Evolutionary conservation across 441 rosid species (phyloP).

Genomic region (Jatropha multifida): DNA sequence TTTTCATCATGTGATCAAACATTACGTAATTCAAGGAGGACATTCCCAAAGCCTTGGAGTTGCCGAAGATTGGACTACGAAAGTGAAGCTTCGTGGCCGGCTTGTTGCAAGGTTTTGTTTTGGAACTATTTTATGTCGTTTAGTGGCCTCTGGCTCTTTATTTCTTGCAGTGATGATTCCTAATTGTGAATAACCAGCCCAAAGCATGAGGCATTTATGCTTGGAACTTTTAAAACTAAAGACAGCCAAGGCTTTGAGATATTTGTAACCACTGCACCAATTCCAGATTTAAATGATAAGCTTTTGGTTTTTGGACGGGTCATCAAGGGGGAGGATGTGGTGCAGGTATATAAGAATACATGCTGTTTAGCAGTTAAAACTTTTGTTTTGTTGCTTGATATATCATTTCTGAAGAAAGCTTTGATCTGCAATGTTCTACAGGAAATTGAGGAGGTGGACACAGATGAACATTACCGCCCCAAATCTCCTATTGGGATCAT

Average conservation of each 20-base stretch:
- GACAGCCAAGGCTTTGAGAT: constrained; percentile 64
- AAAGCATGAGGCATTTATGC: constrained; percentile 85
- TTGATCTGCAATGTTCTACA: constrained; percentile 23
- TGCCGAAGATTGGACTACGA: constrained; percentile 75
- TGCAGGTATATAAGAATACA: constrained; percentile 54
- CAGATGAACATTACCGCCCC: constrained; percentile 76
- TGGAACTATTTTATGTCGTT: constrained; percentile 7
- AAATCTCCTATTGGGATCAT: constrained; percentile 59
- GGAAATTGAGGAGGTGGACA: constrained; percentile 96
- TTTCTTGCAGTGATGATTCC: constrained; percentile 3
- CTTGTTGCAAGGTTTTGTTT: constrained; percentile 55
- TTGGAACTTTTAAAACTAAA: constrained; percentile 70
- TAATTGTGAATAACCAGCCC: constrained; percentile 43
- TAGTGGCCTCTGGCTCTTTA: background rate
- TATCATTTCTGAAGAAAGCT: background rate
- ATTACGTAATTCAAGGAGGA: constrained; percentile 86
- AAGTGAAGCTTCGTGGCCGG: constrained; percentile 62
- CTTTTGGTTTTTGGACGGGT: constrained; percentile 77
- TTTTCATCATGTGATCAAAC: constrained; percentile 74
- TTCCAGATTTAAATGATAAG: constrained; percentile 74
- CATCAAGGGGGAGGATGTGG: constrained; percentile 82
- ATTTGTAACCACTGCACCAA: constrained; percentile 84
- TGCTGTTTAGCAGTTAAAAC: background rate
- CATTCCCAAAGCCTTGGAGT: constrained; percentile 48
- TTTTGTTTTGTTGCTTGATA: background rate